phyloP scores from a whole-genome alignment of 257 asterid genomes.

The Osmanthus fragrans region DNA sequence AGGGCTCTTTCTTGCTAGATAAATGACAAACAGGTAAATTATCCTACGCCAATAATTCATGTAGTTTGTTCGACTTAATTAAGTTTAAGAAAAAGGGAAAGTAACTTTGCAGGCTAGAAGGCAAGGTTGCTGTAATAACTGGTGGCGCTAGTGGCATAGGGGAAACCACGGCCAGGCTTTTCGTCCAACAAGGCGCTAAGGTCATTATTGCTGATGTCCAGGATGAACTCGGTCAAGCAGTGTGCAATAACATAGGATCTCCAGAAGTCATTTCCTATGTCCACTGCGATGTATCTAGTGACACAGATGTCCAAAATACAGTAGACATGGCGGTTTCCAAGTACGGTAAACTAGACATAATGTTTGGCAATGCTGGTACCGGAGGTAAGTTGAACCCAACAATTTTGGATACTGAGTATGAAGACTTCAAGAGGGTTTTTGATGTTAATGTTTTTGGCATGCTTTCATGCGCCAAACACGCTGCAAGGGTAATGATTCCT shows the following conservation, averaged over 20 bases:
- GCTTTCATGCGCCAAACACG: constrained; percentile 38
- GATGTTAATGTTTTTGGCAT: constrained; percentile 41
- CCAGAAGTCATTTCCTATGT: constrained; percentile 26
- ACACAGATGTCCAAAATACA: constrained; percentile 26
- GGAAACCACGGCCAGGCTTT: constrained; percentile 32
- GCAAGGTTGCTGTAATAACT: constrained; percentile 40
- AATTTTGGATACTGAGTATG: constrained; percentile 19
- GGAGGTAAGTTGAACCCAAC: background rate
- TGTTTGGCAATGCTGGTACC: constrained; percentile 43
- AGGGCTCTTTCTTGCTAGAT: background rate
- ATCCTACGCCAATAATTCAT: background rate
- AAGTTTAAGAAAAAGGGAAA: background rate
- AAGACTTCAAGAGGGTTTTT: constrained; percentile 30
- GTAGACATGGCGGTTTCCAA: constrained; percentile 40
- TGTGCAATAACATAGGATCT: constrained; percentile 25
- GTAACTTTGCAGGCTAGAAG: constrained; percentile 33
- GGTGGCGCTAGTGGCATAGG: constrained; percentile 56
- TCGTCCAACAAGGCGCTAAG: constrained; percentile 39
- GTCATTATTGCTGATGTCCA: constrained; percentile 46
- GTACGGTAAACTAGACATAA: constrained; percentile 45
- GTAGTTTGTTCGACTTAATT: background rate
- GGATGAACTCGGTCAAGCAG: constrained; percentile 29
- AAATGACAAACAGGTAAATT: background rate
- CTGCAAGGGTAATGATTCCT: constrained; percentile 41
- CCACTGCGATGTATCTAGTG: constrained; percentile 48